Evolutionary conservation across 345 rosid genomes (phyloP).

Genomic region (Hypericum perforatum): DNA sequence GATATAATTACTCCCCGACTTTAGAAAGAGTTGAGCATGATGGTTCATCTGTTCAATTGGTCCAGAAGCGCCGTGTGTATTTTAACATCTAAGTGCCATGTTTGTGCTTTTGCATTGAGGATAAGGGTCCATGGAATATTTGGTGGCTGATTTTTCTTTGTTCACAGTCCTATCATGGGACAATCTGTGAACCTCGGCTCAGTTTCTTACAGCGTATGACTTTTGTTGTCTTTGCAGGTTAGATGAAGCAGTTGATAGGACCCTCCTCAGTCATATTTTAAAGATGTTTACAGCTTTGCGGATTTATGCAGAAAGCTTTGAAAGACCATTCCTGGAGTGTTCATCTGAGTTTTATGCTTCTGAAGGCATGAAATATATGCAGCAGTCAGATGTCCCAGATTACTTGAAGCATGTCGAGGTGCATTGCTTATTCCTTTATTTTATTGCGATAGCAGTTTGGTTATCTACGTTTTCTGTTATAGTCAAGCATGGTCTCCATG

Average conservation of each 20-base stretch:
- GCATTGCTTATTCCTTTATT: constrained; percentile 11
- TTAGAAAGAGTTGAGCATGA: no score
- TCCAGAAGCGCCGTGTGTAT: no score
- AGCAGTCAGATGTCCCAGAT: constrained; percentile 96
- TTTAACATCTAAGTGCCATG: no score
- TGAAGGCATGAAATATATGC: constrained; percentile 96
- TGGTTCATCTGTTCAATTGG: no score
- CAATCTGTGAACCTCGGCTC: no score
- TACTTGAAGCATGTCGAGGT: constrained; percentile 99
- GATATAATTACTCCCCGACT: no score
- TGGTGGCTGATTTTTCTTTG: no score
- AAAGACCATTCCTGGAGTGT: constrained; percentile 80
- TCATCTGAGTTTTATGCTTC: constrained; percentile 95
- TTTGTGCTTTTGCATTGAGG: no score
- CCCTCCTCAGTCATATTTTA: constrained; percentile 79
- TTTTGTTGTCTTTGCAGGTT: constrained; percentile 39
- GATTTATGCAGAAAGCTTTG: constrained; percentile 89
- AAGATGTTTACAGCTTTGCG: constrained; percentile 98
- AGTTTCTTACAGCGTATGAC: not conserved
- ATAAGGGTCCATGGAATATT: no score
- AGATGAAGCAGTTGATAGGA: constrained; percentile 88
- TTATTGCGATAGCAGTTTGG: not conserved
- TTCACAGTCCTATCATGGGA: no score
- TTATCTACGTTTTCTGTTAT: no score
- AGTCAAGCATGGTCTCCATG: not conserved